These are phyloP conservation scores for Blyttiomyces sp. DNA, from an alignment of 371 early-diverging fungal species.

Conservation along the genomic window DNA sequence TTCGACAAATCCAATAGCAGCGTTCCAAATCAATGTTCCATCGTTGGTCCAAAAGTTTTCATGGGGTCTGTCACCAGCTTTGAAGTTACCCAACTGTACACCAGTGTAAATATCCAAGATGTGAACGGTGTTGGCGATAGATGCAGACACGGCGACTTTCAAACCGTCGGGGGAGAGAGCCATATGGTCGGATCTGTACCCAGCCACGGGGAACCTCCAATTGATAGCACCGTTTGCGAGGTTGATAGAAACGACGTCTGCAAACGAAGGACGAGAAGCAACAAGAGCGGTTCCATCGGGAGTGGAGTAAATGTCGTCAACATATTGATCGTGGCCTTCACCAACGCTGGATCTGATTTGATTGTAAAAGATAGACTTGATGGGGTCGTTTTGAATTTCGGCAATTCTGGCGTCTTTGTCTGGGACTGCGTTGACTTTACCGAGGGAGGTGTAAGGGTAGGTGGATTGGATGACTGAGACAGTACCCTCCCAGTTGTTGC, in stretches of 20 bases:
- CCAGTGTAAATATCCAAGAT: constrained; percentile 19
- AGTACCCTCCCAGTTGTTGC: constrained; percentile 22
- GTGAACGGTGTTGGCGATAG: constrained; percentile 8
- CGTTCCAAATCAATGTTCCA: constrained; percentile 14
- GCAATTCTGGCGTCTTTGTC: constrained; percentile 8
- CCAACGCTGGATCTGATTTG: neutral
- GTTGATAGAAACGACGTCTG: constrained; percentile 15
- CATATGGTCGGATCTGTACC: constrained; percentile 20
- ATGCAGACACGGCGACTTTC: constrained; percentile 13
- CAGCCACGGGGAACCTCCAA: constrained; percentile 16
- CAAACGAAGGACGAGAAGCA: constrained; percentile 17
- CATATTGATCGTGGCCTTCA: constrained; percentile 14
- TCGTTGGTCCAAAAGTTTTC: constrained; percentile 18
- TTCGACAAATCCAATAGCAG: constrained; percentile 19
- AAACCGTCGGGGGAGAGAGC: constrained; percentile 17
- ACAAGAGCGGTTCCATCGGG: constrained; percentile 10
- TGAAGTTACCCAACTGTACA: constrained; percentile 10
- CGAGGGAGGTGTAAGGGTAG: constrained; percentile 10
- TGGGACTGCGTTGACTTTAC: constrained; percentile 13
- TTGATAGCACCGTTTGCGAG: constrained; percentile 8
- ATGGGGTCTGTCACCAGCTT: constrained; percentile 19
- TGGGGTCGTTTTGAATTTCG: constrained; percentile 6
- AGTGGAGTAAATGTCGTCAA: constrained; percentile 20
- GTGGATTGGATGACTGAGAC: constrained; percentile 8
- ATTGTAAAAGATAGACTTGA: constrained; percentile 1